Percentiles rank a stretch among this genome's conserved stretches.
Evolutionary conservation across 2,329 filamentous ascomycete genomes (phyloP).

Genomic region (Cordyceps militaris): DNA sequence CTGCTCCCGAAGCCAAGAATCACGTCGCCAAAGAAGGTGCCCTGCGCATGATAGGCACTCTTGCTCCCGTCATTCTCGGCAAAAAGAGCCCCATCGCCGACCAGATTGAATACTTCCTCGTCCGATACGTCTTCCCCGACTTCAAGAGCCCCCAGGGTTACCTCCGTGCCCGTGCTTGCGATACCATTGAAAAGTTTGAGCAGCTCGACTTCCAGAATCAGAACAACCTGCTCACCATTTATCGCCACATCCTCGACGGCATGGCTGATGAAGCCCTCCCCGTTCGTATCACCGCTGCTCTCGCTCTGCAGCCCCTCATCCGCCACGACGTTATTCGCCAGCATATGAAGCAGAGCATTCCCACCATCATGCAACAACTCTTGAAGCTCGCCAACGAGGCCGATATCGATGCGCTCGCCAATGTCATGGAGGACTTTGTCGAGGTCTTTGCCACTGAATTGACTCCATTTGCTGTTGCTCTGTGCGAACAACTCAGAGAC

Average conservation of each 20-base stretch:
- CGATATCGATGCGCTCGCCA: conserved; percentile 92
- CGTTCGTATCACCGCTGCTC: conserved; percentile 86
- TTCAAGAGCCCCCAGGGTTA: conserved; percentile 90
- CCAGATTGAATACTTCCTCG: conserved; percentile 97
- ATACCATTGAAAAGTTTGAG: conserved; percentile 97
- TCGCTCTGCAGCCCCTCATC: conserved; percentile 92
- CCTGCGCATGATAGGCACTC: conserved; percentile 90
- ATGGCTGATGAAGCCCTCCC: conserved; percentile 94
- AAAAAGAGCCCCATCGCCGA: conserved; percentile 98
- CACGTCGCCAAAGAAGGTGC: conserved; percentile 95
- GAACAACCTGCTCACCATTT: conserved; percentile 92
- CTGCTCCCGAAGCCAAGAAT: conserved; percentile 82
- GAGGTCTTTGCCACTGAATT: conserved; percentile 97
- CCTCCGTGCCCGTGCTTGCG: conserved; percentile 87
- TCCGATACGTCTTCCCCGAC: conserved; percentile 96
- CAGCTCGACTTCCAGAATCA: conserved; percentile 94
- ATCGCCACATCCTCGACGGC: conserved; percentile 91
- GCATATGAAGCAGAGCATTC: conserved; percentile 96
- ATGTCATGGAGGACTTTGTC: conserved; percentile 99
- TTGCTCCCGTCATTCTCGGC: conserved; percentile 87
- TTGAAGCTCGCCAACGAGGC: conserved; percentile 96
- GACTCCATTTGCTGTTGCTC: conserved; percentile 90
- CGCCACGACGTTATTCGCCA: conserved; percentile 88
- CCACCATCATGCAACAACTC: conserved; percentile 98
- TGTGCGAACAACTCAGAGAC: conserved; percentile 91